Evolutionary conservation across 192 early-diverging fungal genomes (phyloP), one percentile per base, ranked within the genome.

Genomic region (Umbelopsis ramanniana): DNA sequence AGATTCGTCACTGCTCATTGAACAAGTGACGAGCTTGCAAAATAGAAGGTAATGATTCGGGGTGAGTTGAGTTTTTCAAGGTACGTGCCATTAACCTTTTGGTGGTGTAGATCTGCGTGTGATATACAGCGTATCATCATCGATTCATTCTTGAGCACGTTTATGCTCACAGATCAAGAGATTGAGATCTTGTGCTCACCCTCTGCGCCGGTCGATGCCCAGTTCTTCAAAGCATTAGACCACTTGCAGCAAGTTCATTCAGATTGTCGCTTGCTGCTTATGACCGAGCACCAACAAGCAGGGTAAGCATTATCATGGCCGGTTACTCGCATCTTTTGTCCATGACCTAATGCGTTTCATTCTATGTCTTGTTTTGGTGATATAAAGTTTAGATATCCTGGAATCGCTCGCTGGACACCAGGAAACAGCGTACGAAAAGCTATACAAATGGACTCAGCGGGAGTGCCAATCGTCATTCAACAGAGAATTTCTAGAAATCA

Each of bases 381-480:
- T 40, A 43, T 43, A 11, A 43, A 89, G 90, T 0, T 66, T 91
- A 38, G 91, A 94, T 60, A 93, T 95, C 74, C 89, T 95, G 87
- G 92, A 93, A 67, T 82, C 80, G 2, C 86, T 92, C 80, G 79
- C 87, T 15, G 57, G 79, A 11, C 89, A 87, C 75, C 90, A 93
- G 72, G 93, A 93, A 60, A 83, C 83, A 8, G 92, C 91, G 0
- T 95, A 87, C 72, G 89, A 93, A 21, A 93, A 89, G 68, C 72
- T 95, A 29, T 91, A 88, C 74, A 76, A 85, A 23, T 95, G 94
- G 94, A 87, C 89, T 23, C 90, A 91, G 66, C 73, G 52, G 33
- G 90, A 94, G 70, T 89, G 88, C 72, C 81, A 88, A 46, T 67
- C 73, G 2, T 81, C 84, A 0, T 81, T 95, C 79, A 85, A 84